Conservation (phyloP, 2,329 filamentous ascomycete species). For the Neopestalotiopsis sp. region DNA sequence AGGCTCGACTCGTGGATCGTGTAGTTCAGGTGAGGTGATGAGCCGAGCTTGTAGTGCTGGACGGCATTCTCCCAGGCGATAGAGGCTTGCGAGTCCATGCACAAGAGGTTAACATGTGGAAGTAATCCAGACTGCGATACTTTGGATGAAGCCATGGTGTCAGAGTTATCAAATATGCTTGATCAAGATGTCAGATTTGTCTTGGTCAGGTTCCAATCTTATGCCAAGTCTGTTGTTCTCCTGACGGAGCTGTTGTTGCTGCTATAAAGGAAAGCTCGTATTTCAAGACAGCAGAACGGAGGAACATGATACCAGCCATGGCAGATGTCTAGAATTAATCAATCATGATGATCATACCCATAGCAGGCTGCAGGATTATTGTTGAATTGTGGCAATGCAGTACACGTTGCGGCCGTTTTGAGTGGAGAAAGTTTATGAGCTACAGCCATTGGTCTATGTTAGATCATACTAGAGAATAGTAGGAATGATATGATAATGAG, state of each 20-base stretch:
- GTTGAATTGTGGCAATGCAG: background rate
- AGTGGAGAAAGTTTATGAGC: background rate
- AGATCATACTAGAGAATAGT: background rate
- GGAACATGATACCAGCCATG: background rate
- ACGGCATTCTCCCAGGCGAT: slow-evolving; percentile 14
- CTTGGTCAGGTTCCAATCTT: background rate
- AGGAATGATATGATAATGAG: background rate
- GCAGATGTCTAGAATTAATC: background rate
- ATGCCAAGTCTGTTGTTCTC: background rate
- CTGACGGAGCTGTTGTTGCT: background rate
- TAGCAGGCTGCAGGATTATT: background rate
- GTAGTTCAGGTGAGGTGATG: slow-evolving; percentile 24
- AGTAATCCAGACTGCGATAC: background rate
- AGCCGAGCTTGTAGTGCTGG: slow-evolving; percentile 8
- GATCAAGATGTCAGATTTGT: background rate
- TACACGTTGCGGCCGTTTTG: background rate
- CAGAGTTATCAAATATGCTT: background rate
- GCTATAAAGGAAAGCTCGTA: background rate
- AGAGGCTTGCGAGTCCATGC: slow-evolving; percentile 6
- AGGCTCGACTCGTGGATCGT: slow-evolving; percentile 47
- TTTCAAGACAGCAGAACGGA: background rate
- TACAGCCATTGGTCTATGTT: background rate
- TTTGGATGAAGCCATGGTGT: background rate
- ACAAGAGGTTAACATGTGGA: slow-evolving; percentile 13
- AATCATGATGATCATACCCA: background rate